Evolutionary conservation across 2,329 filamentous ascomycete genomes (phyloP).

Genomic region (Fusarium mangiferae): DNA sequence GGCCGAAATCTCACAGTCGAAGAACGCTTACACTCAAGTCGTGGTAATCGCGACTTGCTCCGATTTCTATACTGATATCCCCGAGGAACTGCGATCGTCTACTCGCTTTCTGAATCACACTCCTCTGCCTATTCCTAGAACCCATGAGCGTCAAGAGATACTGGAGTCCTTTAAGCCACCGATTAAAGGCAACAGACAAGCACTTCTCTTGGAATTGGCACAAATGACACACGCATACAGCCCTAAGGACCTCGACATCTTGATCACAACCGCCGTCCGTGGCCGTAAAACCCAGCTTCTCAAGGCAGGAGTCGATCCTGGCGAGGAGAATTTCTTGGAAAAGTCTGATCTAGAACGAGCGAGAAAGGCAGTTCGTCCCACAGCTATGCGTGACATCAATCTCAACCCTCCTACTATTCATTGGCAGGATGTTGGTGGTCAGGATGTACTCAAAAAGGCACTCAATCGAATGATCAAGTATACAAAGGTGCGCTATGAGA

Average conservation of each 20-base stretch:
- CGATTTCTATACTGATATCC: slow-evolving; percentile 78
- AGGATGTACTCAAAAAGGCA: slow-evolving; percentile 76
- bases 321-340: slow-evolving; percentile 46
- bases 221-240: slow-evolving; percentile 89
- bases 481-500: slow-evolving; percentile 45
- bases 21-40: slow-evolving; percentile 62
- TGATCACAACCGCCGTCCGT: slow-evolving; percentile 58
- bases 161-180: slow-evolving; percentile 67
- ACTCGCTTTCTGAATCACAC: slow-evolving; percentile 75
- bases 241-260: slow-evolving; percentile 75
- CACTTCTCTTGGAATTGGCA: slow-evolving; percentile 69
- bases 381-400: slow-evolving; percentile 89
- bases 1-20: slow-evolving; percentile 50
- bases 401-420: slow-evolving; percentile 86
- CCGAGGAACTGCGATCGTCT: slow-evolving; percentile 71
- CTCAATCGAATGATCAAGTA: slow-evolving; percentile 63
- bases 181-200: slow-evolving; percentile 60
- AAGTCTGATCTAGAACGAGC: slow-evolving; percentile 71
- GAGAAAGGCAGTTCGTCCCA: slow-evolving; percentile 76
- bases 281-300: slow-evolving; percentile 43
- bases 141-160: slow-evolving; percentile 76
- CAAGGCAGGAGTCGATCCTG: slow-evolving; percentile 23
- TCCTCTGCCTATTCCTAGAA: slow-evolving; percentile 81
- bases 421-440: slow-evolving; percentile 91
- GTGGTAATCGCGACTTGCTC: slow-evolving; percentile 79